Conservation (phyloP, 2,329 filamentous ascomycete genomes). For the Chaetomium strumarium region DNA sequence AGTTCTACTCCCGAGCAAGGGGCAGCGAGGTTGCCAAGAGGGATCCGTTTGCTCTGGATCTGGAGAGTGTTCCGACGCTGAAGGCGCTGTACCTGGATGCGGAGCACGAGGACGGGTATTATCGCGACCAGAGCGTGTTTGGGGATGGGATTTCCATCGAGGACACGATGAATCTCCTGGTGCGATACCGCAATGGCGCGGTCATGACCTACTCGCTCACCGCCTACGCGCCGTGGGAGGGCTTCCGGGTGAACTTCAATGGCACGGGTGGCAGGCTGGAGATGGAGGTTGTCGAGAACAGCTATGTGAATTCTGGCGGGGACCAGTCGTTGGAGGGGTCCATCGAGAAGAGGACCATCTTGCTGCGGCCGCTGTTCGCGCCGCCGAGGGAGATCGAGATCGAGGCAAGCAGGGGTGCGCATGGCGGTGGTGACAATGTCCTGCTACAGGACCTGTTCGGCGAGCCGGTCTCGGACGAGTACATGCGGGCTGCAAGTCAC, state of each 20-base stretch:
- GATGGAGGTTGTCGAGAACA: slow-evolving; percentile 56
- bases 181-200: slow-evolving; percentile 51
- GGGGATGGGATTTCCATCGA: slow-evolving; percentile 59
- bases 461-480: slow-evolving; percentile 44
- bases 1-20: slow-evolving; percentile 46
- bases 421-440: slow-evolving; percentile 55
- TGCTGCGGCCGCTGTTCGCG: slow-evolving; percentile 49
- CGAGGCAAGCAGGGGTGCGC: slow-evolving; percentile 46
- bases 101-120: slow-evolving; percentile 57
- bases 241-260: slow-evolving; percentile 53
- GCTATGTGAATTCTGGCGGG: slow-evolving; percentile 55
- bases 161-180: slow-evolving; percentile 57
- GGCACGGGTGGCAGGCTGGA: slow-evolving; percentile 54
- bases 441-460: slow-evolving; percentile 54
- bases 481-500: slow-evolving; percentile 51
- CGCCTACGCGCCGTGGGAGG: slow-evolving; percentile 59
- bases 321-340: slow-evolving; percentile 51
- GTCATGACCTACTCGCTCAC: slow-evolving; percentile 54
- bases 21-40: slow-evolving; percentile 44
- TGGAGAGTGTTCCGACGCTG: slow-evolving; percentile 47
- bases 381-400: slow-evolving; percentile 52
- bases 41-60: slow-evolving; percentile 54
- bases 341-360: slow-evolving; percentile 43
- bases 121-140: slow-evolving; percentile 57
- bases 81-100: slow-evolving; percentile 56